Conservation (phyloP, 108 stramenopile species). For the Cylindrotheca closterium region DNA sequence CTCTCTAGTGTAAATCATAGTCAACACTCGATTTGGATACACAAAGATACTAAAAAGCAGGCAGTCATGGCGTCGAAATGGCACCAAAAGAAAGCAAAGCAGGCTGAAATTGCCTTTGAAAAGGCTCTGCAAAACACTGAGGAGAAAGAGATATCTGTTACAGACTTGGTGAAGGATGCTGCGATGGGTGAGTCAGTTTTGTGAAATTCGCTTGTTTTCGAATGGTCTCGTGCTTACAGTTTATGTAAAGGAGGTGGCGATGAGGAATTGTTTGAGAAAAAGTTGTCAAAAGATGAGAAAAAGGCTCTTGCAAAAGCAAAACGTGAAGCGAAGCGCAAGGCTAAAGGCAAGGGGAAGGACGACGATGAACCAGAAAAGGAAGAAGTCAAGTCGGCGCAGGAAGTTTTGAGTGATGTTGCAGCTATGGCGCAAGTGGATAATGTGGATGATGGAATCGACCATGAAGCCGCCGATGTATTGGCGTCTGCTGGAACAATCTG, state of each 20-base stretch:
- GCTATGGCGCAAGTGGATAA: slow-evolving; percentile 18
- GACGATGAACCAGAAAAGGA: slow-evolving; percentile 50
- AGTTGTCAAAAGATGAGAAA: slow-evolving; percentile 85
- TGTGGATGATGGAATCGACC: slow-evolving; percentile 50
- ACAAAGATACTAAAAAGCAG: too few species aligned
- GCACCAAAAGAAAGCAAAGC: slow-evolving; percentile 78
- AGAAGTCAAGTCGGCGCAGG: slow-evolving; percentile 9
- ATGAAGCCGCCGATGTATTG: slow-evolving; percentile 71
- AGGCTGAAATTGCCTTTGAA: slow-evolving; percentile 60
- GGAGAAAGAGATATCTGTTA: slow-evolving; percentile 24
- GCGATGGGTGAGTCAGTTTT: too few species aligned
- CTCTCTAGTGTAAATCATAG: too few species aligned
- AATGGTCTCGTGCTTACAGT: too few species aligned
- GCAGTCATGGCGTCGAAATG: slow-evolving; percentile 66
- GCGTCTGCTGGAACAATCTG: slow-evolving; percentile 82
- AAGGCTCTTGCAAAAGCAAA: slow-evolving; percentile 83
- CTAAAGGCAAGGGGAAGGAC: slow-evolving; percentile 43
- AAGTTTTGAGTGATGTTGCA: slow-evolving; percentile 18
- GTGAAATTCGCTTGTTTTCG: too few species aligned
- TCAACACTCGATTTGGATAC: too few species aligned
- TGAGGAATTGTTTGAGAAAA: slow-evolving; percentile 72
- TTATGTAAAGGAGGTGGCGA: too few species aligned
- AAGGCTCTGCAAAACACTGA: slow-evolving; percentile 43
- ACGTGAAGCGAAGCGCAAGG: slow-evolving; percentile 59
- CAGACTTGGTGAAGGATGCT: slow-evolving; percentile 29